A percentile compares a stretch with the other conserved stretches of the same genome.
Conservation (phyloP, 2,329 filamentous ascomycete species). For the Colletotrichum liriopes region DNA sequence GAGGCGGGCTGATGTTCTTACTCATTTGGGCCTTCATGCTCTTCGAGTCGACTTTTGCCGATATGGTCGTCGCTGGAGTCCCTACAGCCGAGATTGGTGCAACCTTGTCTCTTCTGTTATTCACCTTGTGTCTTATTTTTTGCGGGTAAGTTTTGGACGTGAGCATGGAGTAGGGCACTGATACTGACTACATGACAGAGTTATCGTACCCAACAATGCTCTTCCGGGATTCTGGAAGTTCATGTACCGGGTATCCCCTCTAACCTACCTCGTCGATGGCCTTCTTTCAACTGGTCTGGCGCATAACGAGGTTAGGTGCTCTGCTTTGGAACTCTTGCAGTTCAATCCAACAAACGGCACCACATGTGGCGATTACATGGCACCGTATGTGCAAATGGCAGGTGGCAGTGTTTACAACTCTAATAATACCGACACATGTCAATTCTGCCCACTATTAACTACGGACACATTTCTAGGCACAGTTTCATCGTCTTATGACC, state of each 20-base stretch:
- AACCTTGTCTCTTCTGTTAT: slow-evolving; percentile 72
- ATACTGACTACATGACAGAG: slow-evolving; percentile 54
- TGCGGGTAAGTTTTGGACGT: slow-evolving; percentile 52
- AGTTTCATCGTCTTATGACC: slow-evolving; percentile 60
- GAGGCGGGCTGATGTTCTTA: slow-evolving; percentile 76
- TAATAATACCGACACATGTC: slow-evolving; percentile 58
- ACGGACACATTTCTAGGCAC: slow-evolving; percentile 56
- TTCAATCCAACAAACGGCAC: slow-evolving; percentile 62
- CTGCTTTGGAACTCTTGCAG: slow-evolving; percentile 62
- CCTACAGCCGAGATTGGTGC: slow-evolving; percentile 75
- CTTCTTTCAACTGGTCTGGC: slow-evolving; percentile 61
- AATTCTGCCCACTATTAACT: slow-evolving; percentile 57
- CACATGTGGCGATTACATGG: slow-evolving; percentile 69
- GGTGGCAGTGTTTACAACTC: slow-evolving; percentile 66
- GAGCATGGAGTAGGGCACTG: no score
- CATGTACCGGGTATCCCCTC: slow-evolving; percentile 78
- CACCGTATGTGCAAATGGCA: slow-evolving; percentile 56
- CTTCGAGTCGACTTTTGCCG: slow-evolving; percentile 67
- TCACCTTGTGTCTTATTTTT: slow-evolving; percentile 75
- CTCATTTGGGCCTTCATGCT: slow-evolving; percentile 75
- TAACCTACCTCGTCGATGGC: slow-evolving; percentile 78
- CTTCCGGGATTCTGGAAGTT: slow-evolving; percentile 81
- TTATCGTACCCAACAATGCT: slow-evolving; percentile 69
- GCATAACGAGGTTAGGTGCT: slow-evolving; percentile 45
- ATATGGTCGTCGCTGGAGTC: slow-evolving; percentile 74